Percentiles rank a stretch among this genome's conserved stretches.
These are phyloP conservation scores for Botryosphaeria dothidea DNA, from an alignment of 2,329 filamentous ascomycete genomes.

Conservation along the genomic window DNA sequence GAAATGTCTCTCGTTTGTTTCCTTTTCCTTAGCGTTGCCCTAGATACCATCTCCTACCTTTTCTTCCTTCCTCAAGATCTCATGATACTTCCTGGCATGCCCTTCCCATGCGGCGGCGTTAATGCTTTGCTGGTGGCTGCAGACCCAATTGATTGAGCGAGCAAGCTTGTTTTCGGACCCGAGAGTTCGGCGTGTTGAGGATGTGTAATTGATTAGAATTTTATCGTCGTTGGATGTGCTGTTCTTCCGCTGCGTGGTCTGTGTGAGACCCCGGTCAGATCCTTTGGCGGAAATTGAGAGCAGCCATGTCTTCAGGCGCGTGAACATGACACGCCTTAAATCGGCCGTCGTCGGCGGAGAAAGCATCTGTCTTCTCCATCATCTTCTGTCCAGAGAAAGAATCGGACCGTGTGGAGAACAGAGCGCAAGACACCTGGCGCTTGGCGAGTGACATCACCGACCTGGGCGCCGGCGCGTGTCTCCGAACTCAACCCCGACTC, in stretches of 20 bases:
- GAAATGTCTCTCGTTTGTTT: not conserved
- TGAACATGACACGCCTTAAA: not conserved
- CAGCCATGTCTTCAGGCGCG: not conserved
- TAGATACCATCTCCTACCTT: slow-evolving; percentile 3
- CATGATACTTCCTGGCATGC: not conserved
- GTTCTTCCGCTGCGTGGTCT: not conserved
- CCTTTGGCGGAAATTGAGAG: not conserved
- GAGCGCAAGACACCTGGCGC: not conserved
- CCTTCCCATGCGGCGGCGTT: not conserved
- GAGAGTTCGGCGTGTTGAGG: not conserved
- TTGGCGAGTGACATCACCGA: slow-evolving; percentile 11
- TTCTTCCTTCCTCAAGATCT: not conserved
- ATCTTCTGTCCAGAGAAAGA: not conserved
- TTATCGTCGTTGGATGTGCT: not conserved
- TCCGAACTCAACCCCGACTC: slow-evolving; percentile 9
- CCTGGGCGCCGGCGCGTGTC: not conserved
- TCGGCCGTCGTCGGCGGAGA: no score
- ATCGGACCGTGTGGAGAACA: not conserved
- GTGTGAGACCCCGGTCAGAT: not conserved
- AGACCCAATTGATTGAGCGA: no score
- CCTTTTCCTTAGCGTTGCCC: not conserved
- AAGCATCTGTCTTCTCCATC: not conserved
- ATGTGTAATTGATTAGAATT: not conserved
- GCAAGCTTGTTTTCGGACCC: not conserved
- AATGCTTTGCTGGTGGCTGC: no score